Evolutionary conservation across 495 filamentous ascomycete genomes (phyloP), one percentile per base, ranked within the genome.

Genomic region (Pyrenopolyporus hunteri): DNA sequence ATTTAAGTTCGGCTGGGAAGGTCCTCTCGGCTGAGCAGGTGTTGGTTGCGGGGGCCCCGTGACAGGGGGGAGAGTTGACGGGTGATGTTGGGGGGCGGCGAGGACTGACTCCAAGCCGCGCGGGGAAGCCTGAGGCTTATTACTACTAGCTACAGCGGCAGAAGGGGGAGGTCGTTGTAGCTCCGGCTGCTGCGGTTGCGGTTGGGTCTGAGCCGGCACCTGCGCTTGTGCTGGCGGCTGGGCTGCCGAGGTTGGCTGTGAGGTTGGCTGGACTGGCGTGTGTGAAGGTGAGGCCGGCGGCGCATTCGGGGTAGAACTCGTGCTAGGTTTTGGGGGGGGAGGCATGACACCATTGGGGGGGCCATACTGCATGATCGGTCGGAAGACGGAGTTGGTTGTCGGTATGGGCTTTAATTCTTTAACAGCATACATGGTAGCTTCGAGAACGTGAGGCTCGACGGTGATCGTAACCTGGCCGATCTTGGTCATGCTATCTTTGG

Each of bases 381-480:
- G 82, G 25, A 74, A 67, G 42, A 75, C 60, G n/a, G 69, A 67
- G 26, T 76, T 74, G 39, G 63, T 66, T 9, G 69, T 59, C 0
- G 76, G 68, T 5, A 59, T 48, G 8, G 83, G 82, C 40, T 79
- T 80, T 13, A 82, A 78, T 29, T 91, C 91, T 65, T 93, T 96
- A 16, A 96, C 89, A 26, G 85, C 87, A 69, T 87, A 98, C 67
- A 99, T 82, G 60, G 86, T 88, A 20, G 88, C 87, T 54, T 97
- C 91, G 63, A 99, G 91, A 19, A 89, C 82, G 74, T 99, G 95
- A 33, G 95, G 95, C 54, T 93, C 93, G 54, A 96, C 84, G 14
- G 87, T 89, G 40, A 98, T 85, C 22, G 88, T 87, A 47, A 91
- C 89, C 39, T 81, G 80, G 22, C 93, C 93, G 14, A 96, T 78